Conservation (phyloP, 108 stramenopile genomes). For the Conticribra guillardii region DNA sequence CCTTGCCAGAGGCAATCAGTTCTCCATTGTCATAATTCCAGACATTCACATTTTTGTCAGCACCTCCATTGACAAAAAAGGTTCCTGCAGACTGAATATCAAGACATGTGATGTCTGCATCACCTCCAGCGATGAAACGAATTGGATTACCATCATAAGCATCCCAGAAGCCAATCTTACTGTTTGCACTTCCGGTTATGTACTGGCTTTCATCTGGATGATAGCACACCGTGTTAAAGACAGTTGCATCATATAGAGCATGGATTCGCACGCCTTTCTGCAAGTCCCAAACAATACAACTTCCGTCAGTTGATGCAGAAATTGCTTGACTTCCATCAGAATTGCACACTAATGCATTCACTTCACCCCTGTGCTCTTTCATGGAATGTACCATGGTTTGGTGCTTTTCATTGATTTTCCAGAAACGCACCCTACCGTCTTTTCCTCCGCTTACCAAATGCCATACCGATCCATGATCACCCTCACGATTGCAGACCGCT, state of each 20-base stretch:
- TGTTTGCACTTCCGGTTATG: slow-evolving; percentile 84
- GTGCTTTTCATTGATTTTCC: slow-evolving; percentile 74
- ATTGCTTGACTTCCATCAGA: slow-evolving; percentile 71
- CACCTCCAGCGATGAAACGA: slow-evolving; percentile 83
- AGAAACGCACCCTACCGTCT: slow-evolving; percentile 87
- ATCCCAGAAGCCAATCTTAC: slow-evolving; percentile 91
- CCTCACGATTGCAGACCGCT: slow-evolving; percentile 62
- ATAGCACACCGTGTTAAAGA: slow-evolving; percentile 73
- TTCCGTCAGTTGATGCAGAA: slow-evolving; percentile 84
- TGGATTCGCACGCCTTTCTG: slow-evolving; percentile 66
- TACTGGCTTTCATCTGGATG: slow-evolving; percentile 92
- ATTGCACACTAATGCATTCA: slow-evolving; percentile 71
- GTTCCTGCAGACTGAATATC: slow-evolving; percentile 74
- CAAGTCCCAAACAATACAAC: slow-evolving; percentile 91
- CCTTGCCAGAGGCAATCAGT: slow-evolving; percentile 57
- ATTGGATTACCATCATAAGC: slow-evolving; percentile 81
- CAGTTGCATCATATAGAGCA: slow-evolving; percentile 84
- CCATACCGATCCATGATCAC: slow-evolving; percentile 53
- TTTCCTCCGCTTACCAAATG: slow-evolving; percentile 77
- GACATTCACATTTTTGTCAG: slow-evolving; percentile 80
- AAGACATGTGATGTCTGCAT: slow-evolving; percentile 73
- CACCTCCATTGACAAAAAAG: slow-evolving; percentile 74
- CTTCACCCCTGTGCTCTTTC: slow-evolving; percentile 87
- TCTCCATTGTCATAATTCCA: slow-evolving; percentile 91
- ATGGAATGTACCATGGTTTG: slow-evolving; percentile 82